phyloP scores from a whole-genome alignment of 2,329 filamentous ascomycete species.

The Zymoseptoria pseudotritici region DNA sequence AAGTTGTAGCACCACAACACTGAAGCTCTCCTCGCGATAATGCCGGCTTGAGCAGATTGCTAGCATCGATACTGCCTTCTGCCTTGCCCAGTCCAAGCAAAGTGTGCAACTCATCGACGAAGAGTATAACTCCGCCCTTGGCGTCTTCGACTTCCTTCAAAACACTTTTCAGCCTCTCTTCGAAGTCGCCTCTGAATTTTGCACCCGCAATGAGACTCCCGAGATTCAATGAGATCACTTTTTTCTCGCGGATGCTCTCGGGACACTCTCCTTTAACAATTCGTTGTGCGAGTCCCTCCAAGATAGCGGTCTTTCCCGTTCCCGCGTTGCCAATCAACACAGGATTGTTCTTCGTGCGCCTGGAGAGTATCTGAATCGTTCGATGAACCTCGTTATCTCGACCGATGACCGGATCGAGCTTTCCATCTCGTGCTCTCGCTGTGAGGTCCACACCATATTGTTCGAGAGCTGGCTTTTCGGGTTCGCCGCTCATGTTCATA shows the following conservation, averaged over 20 bases:
- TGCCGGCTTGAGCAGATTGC: constrained; percentile 87
- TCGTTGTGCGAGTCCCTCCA: constrained; percentile 81
- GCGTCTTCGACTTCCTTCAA: constrained; percentile 86
- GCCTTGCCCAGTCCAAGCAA: constrained; percentile 88
- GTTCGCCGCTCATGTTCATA: constrained; percentile 75
- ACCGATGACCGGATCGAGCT: constrained; percentile 92
- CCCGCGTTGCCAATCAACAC: constrained; percentile 88
- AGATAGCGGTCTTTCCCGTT: constrained; percentile 87
- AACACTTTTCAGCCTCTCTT: constrained; percentile 85
- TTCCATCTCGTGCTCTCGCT: constrained; percentile 73
- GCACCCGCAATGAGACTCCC: constrained; percentile 91
- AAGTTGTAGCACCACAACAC: constrained; percentile 88
- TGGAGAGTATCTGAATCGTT: constrained; percentile 86
- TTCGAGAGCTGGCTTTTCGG: constrained; percentile 79
- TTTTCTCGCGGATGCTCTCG: constrained; percentile 91
- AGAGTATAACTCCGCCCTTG: constrained; percentile 82
- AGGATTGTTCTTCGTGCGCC: constrained; percentile 91
- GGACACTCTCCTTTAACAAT: constrained; percentile 91
- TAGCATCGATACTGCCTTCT: constrained; percentile 93
- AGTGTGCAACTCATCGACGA: constrained; percentile 91
- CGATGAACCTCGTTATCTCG: constrained; percentile 85
- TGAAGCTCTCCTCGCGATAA: constrained; percentile 89
- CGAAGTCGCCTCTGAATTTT: constrained; percentile 93
- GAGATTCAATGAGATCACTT: constrained; percentile 78
- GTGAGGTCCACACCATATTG: constrained; percentile 89